phyloP scores from a whole-genome alignment of 2,329 filamentous ascomycete genomes.

The Cryphonectria radicalis region DNA sequence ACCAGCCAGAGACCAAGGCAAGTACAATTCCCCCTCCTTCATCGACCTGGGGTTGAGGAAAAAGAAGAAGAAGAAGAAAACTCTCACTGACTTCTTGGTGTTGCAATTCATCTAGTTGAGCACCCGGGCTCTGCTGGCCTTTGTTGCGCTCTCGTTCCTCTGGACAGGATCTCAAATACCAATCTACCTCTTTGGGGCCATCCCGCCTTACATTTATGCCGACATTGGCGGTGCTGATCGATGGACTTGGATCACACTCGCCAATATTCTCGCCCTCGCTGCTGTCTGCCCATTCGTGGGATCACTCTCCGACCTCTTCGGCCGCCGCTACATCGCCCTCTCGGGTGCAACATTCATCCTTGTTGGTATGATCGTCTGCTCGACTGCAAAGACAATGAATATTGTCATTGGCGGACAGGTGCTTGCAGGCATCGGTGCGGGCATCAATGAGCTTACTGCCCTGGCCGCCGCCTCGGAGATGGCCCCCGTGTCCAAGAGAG shows the following conservation, averaged over 20 bases:
- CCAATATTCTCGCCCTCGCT: slow-evolving; percentile 59
- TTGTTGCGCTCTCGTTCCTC: slow-evolving; percentile 51
- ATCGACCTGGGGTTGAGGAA: neutral
- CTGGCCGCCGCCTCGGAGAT: slow-evolving; percentile 71
- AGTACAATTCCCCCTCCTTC: neutral
- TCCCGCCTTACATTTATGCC: slow-evolving; percentile 59
- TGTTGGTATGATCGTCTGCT: slow-evolving; percentile 62
- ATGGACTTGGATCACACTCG: slow-evolving; percentile 64
- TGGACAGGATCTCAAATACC: slow-evolving; percentile 66
- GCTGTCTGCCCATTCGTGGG: slow-evolving; percentile 68
- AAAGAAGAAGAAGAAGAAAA: too few relatives aligned
- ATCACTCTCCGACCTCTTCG: slow-evolving; percentile 65
- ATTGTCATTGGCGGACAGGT: slow-evolving; percentile 61
- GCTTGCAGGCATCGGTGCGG: slow-evolving; percentile 67
- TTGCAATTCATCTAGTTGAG: slow-evolving; percentile 13
- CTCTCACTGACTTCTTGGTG: neutral
- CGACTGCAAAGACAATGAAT: slow-evolving; percentile 63
- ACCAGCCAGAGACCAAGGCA: slow-evolving; percentile 18
- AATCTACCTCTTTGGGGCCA: slow-evolving; percentile 52
- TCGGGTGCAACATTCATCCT: slow-evolving; percentile 58
- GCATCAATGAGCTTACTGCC: slow-evolving; percentile 70
- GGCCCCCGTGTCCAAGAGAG: slow-evolving; percentile 67
- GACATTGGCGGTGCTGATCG: slow-evolving; percentile 63
- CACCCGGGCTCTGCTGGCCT: slow-evolving; percentile 23
- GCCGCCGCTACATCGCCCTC: slow-evolving; percentile 62